phyloP scores from a whole-genome alignment of 2,329 filamentous ascomycete species.

The Botrytis sinoallii region DNA sequence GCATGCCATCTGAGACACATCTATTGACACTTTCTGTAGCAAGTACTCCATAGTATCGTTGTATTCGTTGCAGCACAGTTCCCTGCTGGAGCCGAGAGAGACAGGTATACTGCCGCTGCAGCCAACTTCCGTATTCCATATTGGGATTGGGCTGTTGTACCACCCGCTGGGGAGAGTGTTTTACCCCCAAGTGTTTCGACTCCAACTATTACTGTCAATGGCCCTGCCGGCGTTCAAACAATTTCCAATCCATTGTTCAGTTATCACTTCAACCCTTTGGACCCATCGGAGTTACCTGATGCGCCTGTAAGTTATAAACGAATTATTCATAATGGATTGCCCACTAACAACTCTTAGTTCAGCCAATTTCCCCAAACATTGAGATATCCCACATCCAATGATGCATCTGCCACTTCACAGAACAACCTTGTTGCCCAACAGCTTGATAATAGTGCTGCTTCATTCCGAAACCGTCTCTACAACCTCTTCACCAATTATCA shows the following conservation, averaged over 20 bases:
- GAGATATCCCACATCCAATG: slow-evolving; percentile 47
- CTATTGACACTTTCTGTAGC: slow-evolving; percentile 41
- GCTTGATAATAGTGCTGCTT: slow-evolving; percentile 51
- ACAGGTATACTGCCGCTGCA: slow-evolving; percentile 45
- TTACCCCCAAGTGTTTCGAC: slow-evolving; percentile 48
- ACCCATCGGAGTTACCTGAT: slow-evolving; percentile 52
- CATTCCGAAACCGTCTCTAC: slow-evolving; percentile 61
- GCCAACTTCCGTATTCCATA: slow-evolving; percentile 45
- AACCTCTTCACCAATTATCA: slow-evolving; percentile 65
- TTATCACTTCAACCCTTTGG: slow-evolving; percentile 47
- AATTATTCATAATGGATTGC: neutral
- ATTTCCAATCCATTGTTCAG: slow-evolving; percentile 53
- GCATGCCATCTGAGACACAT: neutral
- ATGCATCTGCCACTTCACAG: slow-evolving; percentile 51
- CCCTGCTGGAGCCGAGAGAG: slow-evolving; percentile 33
- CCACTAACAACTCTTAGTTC: slow-evolving; percentile 44
- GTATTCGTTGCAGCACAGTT: slow-evolving; percentile 43
- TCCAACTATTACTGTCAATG: slow-evolving; percentile 47
- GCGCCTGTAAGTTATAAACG: slow-evolving; percentile 49
- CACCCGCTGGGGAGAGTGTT: slow-evolving; percentile 48
- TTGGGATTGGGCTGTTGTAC: slow-evolving; percentile 48
- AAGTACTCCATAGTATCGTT: slow-evolving; percentile 49
- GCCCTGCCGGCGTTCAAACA: slow-evolving; percentile 45
- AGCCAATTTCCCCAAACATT: slow-evolving; percentile 59
- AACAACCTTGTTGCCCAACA: slow-evolving; percentile 54